Evolutionary conservation across 2,329 filamentous ascomycete species (phyloP), one percentile per base, ranked within the genome.

Genomic region (Thielaviopsis populi): DNA sequence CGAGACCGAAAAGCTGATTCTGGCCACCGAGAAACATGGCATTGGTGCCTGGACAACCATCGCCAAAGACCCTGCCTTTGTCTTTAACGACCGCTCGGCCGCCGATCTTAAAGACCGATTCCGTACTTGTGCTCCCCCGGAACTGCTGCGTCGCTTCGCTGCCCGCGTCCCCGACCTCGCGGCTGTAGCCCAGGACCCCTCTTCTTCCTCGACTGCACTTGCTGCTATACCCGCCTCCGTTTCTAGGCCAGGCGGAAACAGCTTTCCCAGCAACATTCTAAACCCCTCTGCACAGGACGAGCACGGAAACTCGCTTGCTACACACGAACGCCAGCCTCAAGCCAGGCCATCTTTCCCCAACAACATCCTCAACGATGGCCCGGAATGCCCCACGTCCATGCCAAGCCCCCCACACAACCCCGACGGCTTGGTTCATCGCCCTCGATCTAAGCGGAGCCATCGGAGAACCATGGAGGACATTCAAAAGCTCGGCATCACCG

Each of bases 21-120:
- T 84, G 2, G 83, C 83, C 0, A 83, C 85, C 33, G 79, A 79
- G 68, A 80, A 81, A 40, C 79, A 86, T 69, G 84, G 84, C 0
- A 80, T 86, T 8, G 84, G 83, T 43, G 83, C 81, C 68, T 86
- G 83, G 83, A 84, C 81, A 8, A 80, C 76, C 64, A 86, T 86
- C 40, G 73, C 86, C 27, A 81, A 84, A 60, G 84, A 86, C 66
- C 72, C 78, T 0, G 78, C 78, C 50, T 86, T 84, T 69, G 76
- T 72, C 11, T 86, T 86, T 73, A 83, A 84, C 68, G 78, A 77
- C 17, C 79, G 84, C 65, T 81, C 80, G 1, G 81, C 83, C 3
- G 82, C 82, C 8, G 83, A 86, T 69, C 71, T 86, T 61, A 86
- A 86, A 70, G 83, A 86, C 70, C 77, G 84, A 13, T 86, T 86